Base-by-base conservation (phyloP, 2,329 filamentous ascomycete genomes). In the Cucurbitaria berberidis region DNA sequence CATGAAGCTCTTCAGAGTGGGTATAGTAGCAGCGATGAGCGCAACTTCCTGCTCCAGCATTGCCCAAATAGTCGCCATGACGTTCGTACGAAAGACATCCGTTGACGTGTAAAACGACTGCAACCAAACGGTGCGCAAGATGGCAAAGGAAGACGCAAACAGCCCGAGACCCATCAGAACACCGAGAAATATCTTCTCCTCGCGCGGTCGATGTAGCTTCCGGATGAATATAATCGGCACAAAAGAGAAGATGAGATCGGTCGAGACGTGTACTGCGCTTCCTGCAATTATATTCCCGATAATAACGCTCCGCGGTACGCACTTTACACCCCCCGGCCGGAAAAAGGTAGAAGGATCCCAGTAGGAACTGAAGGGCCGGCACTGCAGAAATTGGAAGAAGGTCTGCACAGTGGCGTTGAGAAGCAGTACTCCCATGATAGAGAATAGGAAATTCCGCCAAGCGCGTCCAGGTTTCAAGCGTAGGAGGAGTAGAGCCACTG, bases 21-120 rank as follows among this genome's bases (percentile, higher is more conserved):
- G 67, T 13, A 69, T 59, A 15, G 59, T 69, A 11, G 67, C 67
- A 4, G 62, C 67, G 24, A 69, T 64, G n/a, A 68, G 51, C 9
- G 60, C 67, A 24, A 70, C 55, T 19, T 68, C 59, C 41, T 53
- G 59, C 42, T 70, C 64, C n/a, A 70, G 30, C n/a, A 58, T 48
- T 13, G 66, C 63, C 60, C 61, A 69, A 15, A 67, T 21, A 18
- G 59, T 51, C 22, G 62, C 55, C n/a, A 35, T 57, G 9, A 68
- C 66, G 34, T 58, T 64, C 2, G 44, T 55, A 3, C 60, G 47
- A 38, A 68, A 70, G 9, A 62, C 11, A 47, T 70, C 67, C 4
- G 27, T 32, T 5, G 27, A 46, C 0, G 35, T 52, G 34, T 66
- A 66, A 35, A 62, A 63, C 1, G 34, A 49, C 9, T 59, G 59